Evolutionary conservation across 2,329 filamentous ascomycete species (phyloP).

Genomic region (Raffaelea deltoideospora): DNA sequence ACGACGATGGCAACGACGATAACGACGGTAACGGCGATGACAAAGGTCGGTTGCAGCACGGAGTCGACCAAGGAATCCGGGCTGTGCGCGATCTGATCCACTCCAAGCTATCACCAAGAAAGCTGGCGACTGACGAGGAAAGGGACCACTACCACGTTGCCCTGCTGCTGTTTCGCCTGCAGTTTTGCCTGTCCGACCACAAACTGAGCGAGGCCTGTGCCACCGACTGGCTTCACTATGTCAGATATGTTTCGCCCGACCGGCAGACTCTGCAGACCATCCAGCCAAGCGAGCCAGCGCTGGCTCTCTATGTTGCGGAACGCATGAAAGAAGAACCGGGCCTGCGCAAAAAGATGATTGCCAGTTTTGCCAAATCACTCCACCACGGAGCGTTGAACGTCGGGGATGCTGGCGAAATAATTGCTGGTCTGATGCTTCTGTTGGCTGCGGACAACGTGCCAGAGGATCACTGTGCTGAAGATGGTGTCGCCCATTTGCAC

Average conservation of each 20-base stretch:
- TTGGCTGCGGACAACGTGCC: not conserved
- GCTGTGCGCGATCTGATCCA: too few relatives aligned
- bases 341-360: not conserved
- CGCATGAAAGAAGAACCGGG: too few relatives aligned
- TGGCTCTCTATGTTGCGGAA: not conserved
- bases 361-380: not conserved
- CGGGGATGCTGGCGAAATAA: not conserved
- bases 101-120: too few relatives aligned
- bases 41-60: too few relatives aligned
- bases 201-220: not conserved
- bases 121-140: not conserved
- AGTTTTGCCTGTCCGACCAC: not conserved
- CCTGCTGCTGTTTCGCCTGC: not conserved
- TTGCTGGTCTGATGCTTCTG: slow-evolving; percentile 1
- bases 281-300: not conserved
- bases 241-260: not conserved
- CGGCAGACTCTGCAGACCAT: not conserved
- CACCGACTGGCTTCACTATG: not conserved
- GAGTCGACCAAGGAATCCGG: too few relatives aligned
- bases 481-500: not conserved
- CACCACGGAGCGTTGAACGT: not conserved
- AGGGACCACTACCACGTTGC: not conserved
- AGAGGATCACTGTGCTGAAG: not conserved
- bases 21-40: too few relatives aligned
- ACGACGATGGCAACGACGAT: too few relatives aligned